Percentiles rank a stretch among this genome's conserved stretches.
Evolutionary conservation across 805 yeast genomes (phyloP).

Genomic region (Sungouiella blattae): DNA sequence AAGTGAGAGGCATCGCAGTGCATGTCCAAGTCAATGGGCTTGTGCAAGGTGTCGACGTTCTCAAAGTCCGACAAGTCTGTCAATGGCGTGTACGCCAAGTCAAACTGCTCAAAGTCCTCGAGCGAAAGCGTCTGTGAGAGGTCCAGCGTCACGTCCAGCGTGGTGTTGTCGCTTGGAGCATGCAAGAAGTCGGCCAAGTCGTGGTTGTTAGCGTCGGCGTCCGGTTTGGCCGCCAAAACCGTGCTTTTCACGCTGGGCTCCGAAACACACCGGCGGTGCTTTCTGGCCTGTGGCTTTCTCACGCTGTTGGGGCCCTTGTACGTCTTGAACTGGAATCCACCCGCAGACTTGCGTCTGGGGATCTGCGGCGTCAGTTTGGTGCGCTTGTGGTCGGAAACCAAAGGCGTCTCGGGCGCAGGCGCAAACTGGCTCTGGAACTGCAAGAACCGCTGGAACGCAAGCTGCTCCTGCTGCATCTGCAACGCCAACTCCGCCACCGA

Average conservation of each 20-base stretch:
- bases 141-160: too few relatives aligned
- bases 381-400: slow-evolving; percentile 7
- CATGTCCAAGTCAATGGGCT: slow-evolving; percentile 11
- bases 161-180: slow-evolving; percentile 4
- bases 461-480: slow-evolving; percentile 2
- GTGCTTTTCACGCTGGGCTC: slow-evolving; percentile 16
- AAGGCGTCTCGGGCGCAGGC: slow-evolving; percentile 1
- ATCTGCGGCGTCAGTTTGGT: slow-evolving; percentile 24
- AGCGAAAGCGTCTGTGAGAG: background rate
- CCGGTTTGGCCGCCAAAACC: background rate
- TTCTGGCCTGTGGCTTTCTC: slow-evolving; percentile 15
- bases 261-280: slow-evolving; percentile 23
- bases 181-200: slow-evolving; percentile 14
- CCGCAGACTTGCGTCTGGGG: slow-evolving; percentile 16
- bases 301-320: slow-evolving; percentile 26
- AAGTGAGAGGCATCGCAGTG: slow-evolving; percentile 17
- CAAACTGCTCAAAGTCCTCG: background rate
- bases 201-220: background rate
- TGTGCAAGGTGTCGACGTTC: slow-evolving; percentile 6
- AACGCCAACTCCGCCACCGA: background rate
- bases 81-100: slow-evolving; percentile 3
- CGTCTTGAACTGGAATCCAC: slow-evolving; percentile 26
- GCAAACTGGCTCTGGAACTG: slow-evolving; percentile 4
- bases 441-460: slow-evolving; percentile 3
- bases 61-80: slow-evolving; percentile 8